Evolutionary conservation across 306 rosid species (phyloP), one percentile per base, ranked within the genome.

Genomic region (Casuarina equisetifolia): DNA sequence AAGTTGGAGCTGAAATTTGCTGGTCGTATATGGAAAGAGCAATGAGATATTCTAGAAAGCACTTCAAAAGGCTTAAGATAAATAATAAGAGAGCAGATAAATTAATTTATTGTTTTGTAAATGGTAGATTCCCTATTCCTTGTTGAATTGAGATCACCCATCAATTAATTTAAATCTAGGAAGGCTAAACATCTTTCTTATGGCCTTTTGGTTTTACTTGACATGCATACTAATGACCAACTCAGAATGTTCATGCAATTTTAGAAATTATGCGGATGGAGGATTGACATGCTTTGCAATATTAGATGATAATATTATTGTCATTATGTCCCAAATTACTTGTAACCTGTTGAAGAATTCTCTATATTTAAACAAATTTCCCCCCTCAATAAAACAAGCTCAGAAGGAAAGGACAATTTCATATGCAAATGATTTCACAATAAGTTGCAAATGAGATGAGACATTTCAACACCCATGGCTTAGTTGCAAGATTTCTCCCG

Each of bases 21-120:
- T 2, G 91, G 91, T 6, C 87, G 85, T 59, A 85, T 87, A 72
- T 87, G 91, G 91, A 85, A 78, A 76, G 89, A 80, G 54, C 69
- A 73, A 72, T 84, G 74, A 83, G 75, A 51, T 36, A 50, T 19
- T 43, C 40, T 50, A 68, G 61, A 17, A 39, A 68, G 9, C 13
- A 35, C 70, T 73, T 68, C 35, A 51, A 77, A 55, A 66, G 42
- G 49, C 15, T 38, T 44, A 43, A 42, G 53, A 38, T 63, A 8
- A 42, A 46, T 54, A 64, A 76, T 13, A 35, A 49, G 55, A 17
- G 9, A 52, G 72, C 40, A 16, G 61, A 75, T 71, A 77, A 25
- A 12, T 64, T 39, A 11, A 36, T 59, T 74, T 12, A 12, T 53
- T 20, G 40, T 58, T 45, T 6, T 73, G 85, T 73, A 73, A 55